Percentiles rank a stretch among this genome's conserved stretches.
phyloP scores from a whole-genome alignment of 2,329 filamentous ascomycete species.

The Hymenoscyphus occultus region DNA sequence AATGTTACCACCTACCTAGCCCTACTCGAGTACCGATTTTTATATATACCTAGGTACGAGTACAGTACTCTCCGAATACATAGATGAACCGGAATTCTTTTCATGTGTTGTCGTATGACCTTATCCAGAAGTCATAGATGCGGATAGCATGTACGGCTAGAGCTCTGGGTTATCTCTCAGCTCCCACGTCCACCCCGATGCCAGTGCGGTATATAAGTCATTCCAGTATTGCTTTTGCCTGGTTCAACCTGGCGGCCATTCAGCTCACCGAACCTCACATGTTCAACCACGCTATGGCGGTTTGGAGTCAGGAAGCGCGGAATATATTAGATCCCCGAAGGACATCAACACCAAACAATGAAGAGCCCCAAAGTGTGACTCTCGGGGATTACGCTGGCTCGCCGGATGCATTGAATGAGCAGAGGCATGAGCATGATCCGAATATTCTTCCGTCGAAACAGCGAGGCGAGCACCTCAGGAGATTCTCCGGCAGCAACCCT shows the following conservation, averaged over 20 bases:
- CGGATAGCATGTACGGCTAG: background rate
- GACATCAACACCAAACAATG: background rate
- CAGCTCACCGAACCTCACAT: background rate
- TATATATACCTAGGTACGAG: too few species aligned
- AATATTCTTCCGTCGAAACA: constrained; percentile 1
- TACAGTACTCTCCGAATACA: background rate
- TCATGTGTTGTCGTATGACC: constrained; percentile 4
- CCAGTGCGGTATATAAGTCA: constrained; percentile 9
- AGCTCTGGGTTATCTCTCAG: background rate
- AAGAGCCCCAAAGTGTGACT: background rate
- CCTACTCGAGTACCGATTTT: background rate
- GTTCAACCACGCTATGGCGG: background rate
- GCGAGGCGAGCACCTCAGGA: background rate
- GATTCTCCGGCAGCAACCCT: background rate
- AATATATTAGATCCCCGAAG: background rate
- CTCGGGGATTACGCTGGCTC: background rate
- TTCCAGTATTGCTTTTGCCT: background rate
- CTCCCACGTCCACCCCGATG: background rate
- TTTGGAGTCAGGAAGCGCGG: background rate
- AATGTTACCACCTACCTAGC: background rate
- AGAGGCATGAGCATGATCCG: background rate
- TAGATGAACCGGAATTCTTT: background rate
- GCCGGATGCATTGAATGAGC: background rate
- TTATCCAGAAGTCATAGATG: background rate
- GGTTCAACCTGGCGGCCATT: background rate